Evolutionary conservation across 2,329 filamentous ascomycete genomes (phyloP).

Genomic region (Nectriaceae sp.): DNA sequence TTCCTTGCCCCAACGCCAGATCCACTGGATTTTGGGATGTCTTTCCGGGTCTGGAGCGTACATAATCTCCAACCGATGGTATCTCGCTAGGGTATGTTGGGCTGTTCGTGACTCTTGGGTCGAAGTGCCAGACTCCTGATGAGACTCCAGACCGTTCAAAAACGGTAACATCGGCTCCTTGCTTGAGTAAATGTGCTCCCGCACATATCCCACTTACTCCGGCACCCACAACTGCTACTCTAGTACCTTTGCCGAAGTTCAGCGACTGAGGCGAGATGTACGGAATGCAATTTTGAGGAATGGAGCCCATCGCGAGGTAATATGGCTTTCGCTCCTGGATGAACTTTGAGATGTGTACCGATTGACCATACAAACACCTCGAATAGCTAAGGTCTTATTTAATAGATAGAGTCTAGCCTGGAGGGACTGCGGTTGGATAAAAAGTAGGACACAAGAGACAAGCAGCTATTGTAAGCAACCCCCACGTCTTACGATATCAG

Average conservation of each 20-base stretch:
- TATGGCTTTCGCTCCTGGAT: no score
- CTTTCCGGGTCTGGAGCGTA: conserved; percentile 12
- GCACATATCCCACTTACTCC: conserved; percentile 43
- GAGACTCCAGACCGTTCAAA: conserved; percentile 37
- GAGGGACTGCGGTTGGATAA: no score
- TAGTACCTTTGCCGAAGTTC: conserved; percentile 13
- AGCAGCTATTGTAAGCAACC: conserved; percentile 3
- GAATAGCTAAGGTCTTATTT: no score
- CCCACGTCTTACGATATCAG: no score
- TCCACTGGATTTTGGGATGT: not conserved
- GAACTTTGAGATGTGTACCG: no score
- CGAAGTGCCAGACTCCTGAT: conserved; percentile 43
- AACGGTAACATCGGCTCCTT: conserved; percentile 38
- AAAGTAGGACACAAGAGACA: not conserved
- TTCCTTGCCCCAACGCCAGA: not conserved
- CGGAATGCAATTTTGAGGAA: conserved; percentile 9
- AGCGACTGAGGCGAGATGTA: not conserved
- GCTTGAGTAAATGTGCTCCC: conserved; percentile 38
- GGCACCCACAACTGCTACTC: conserved; percentile 42
- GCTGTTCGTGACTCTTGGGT: conserved; percentile 30
- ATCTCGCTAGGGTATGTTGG: conserved; percentile 35
- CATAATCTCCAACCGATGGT: conserved; percentile 31
- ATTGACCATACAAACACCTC: no score
- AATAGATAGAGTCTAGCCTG: no score
- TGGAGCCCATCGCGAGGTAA: conserved; percentile 24